Evolutionary conservation across 306 rosid species (phyloP), one percentile per base, ranked within the genome.

Genomic region (Corylus americana): DNA sequence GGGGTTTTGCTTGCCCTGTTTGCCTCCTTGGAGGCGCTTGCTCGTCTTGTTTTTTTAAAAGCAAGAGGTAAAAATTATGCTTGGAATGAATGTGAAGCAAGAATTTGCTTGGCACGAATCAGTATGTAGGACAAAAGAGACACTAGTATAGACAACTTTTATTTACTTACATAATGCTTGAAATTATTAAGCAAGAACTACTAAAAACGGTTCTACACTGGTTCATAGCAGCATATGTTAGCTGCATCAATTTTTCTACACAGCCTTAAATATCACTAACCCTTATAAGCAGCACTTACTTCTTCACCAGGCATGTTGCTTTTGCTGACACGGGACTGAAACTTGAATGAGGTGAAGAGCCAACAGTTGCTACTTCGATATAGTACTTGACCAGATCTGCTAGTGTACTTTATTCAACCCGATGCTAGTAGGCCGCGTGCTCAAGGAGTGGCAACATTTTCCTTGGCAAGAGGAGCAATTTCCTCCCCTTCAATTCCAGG

Each of bases 401-500:
- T 77, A 2, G 77, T 50, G 22, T 14, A 12, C 66, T 63, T 63
- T 71, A 29, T 16, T 39, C 4, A 62, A 48, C 55, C 27, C 59
- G 66, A 18, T 77, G 14, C 54, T 54, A 48, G 47, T 25, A 17
- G 55, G 2, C 17, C 37, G 20, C 67, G 8, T 73, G 86, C 83
- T 93, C 80, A 95, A 53, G 97, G 96, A 62, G 96, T 82, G 57
- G 98, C 87, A 3, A 93, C 78, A 59, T 91, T 93, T 87, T 88
- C 94, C 89, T 81, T 90, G 67, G 94, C 93, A 76, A 89, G 90
- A 20, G 99, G 96, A 69, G 91, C 91, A 76, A 90, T 82, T 85
- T 95, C 99, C 2, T 93, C 99, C 2, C 94, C 96, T 0, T 90
- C 94, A 2, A 85, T 66, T 77, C 96, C 98, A 12, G 92, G 83